phyloP scores from a whole-genome alignment of 1,284 basidiomycete species.

The Ceratobasidium sp. region DNA sequence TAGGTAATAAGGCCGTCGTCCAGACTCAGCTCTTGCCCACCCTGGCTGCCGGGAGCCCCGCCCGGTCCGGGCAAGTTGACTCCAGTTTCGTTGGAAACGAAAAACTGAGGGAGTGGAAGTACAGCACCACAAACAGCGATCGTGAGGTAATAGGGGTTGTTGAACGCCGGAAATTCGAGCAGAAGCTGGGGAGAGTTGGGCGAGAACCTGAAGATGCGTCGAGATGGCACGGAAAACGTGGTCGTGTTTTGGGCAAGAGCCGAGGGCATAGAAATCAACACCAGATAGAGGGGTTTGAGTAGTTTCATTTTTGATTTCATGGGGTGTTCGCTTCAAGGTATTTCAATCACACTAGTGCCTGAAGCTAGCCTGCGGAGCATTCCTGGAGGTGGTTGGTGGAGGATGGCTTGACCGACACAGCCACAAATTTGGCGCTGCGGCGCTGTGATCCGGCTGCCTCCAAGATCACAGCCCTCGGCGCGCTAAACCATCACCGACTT shows the following conservation, averaged over 20 bases:
- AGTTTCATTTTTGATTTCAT: too few relatives aligned
- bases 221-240: conserved; percentile 35
- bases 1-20: conserved; percentile 65
- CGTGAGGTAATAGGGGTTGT: conserved; percentile 52
- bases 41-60: conserved; percentile 50
- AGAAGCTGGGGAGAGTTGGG: conserved; percentile 54
- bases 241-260: conserved; percentile 2
- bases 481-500: too few relatives aligned
- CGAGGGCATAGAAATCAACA: not conserved
- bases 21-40: conserved; percentile 61
- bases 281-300: too few relatives aligned
- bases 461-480: too few relatives aligned
- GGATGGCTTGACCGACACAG: too few relatives aligned
- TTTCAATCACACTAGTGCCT: too few relatives aligned
- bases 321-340: too few relatives aligned
- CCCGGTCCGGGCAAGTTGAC: conserved; percentile 53
- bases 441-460: too few relatives aligned
- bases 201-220: conserved; percentile 50
- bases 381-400: too few relatives aligned
- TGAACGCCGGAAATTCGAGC: not conserved
- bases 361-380: too few relatives aligned
- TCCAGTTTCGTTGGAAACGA: conserved; percentile 62
- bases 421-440: too few relatives aligned
- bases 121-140: conserved; percentile 63
- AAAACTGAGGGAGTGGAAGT: conserved; percentile 57